Conservation (phyloP, 1,284 basidiomycete species). For the Sporisorium exsertum region DNA sequence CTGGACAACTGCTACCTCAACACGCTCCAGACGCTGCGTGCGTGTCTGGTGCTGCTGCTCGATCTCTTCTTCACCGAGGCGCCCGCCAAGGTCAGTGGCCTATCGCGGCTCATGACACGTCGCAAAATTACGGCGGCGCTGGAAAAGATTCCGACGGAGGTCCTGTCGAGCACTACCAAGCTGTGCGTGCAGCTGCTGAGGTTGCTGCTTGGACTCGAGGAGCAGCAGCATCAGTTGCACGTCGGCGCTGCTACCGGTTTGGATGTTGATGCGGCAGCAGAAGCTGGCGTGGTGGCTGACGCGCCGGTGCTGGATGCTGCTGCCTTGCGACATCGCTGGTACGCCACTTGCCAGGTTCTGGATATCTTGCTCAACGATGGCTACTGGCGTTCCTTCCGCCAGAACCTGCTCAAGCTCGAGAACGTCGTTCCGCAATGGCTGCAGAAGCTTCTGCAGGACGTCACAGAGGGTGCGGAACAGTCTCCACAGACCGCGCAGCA, state of each 20-base stretch:
- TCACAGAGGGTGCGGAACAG: background rate
- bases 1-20: conserved; percentile 29
- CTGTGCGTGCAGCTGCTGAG: conserved; percentile 28
- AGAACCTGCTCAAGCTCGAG: conserved; percentile 30
- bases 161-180: conserved; percentile 34
- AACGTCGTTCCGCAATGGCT: conserved; percentile 42
- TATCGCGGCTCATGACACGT: conserved; percentile 41
- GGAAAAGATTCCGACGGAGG: conserved; percentile 32
- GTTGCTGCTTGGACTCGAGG: conserved; percentile 25
- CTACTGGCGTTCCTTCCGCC: conserved; percentile 45
- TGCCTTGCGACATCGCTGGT: conserved; percentile 31
- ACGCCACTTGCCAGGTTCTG: conserved; percentile 33
- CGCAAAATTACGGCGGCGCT: conserved; percentile 34
- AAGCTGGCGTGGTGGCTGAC: background rate
- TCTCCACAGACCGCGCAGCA: background rate
- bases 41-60: conserved; percentile 34
- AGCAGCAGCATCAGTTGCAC: conserved; percentile 27
- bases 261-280: background rate
- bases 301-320: conserved; percentile 9
- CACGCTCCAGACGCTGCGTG: conserved; percentile 37
- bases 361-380: conserved; percentile 48
- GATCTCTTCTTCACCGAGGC: conserved; percentile 37
- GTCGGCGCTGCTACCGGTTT: background rate
- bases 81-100: conserved; percentile 20
- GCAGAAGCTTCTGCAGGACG: conserved; percentile 22